Evolutionary conservation across 2,329 filamentous ascomycete species (phyloP).

Genomic region (Myriosclerotinia duriaeana): DNA sequence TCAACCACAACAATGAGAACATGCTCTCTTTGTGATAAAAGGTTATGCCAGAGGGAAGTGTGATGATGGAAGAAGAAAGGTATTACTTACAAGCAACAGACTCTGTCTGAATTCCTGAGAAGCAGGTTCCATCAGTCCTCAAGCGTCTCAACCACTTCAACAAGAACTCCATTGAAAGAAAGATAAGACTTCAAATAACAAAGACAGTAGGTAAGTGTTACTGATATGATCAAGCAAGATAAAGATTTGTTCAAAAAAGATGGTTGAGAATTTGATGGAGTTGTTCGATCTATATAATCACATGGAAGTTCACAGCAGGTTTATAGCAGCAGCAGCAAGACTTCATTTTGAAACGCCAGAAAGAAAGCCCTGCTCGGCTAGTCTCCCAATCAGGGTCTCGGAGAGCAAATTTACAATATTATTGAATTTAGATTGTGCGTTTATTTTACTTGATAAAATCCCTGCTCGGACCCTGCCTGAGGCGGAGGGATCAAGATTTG

Average conservation of each 20-base stretch:
- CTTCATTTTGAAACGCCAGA: not conserved
- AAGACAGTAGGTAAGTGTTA: not conserved
- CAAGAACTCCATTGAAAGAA: not conserved
- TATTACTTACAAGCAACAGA: not conserved
- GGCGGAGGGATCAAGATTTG: constrained; percentile 3
- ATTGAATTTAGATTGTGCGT: not conserved
- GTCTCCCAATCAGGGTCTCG: not conserved
- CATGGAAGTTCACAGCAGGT: not conserved
- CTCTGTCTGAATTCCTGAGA: not conserved
- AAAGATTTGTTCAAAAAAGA: not conserved
- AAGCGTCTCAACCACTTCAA: not conserved
- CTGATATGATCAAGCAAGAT: not conserved
- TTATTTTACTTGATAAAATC: constrained; percentile 8
- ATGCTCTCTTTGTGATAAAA: not conserved
- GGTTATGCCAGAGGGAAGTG: not conserved
- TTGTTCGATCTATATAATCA: not conserved
- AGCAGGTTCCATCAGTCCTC: not conserved
- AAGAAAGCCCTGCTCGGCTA: constrained; percentile 4
- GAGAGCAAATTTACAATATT: not conserved
- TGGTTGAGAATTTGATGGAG: not conserved
- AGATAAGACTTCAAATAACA: not conserved
- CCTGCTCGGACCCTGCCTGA: constrained; percentile 9
- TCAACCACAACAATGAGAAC: not conserved
- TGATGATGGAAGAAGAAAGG: not conserved
- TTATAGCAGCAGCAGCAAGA: not conserved